Evolutionary conservation across 768 basidiomycete genomes (phyloP), one percentile per base, ranked within the genome.

Genomic region (Auricularia sp.): DNA sequence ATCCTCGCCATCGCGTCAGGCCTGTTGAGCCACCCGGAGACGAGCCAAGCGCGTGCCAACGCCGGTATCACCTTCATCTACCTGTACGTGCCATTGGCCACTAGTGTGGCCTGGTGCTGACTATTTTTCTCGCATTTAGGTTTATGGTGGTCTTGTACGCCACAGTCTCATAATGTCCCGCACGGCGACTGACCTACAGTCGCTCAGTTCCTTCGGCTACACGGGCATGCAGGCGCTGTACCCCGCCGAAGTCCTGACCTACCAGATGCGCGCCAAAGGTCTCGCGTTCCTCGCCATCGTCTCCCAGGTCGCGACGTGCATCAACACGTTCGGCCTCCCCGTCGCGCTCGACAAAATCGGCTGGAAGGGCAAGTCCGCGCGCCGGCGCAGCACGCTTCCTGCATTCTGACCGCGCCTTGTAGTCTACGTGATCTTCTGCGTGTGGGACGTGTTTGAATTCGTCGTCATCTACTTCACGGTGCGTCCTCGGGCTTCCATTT

Each of bases 171-270:
- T 0, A 29, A 29, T 3, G 2, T 29, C 29, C 29, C 29, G 29
- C 29, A 3, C 29, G 2, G 29, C 29, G 2, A 29, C 2, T 29
- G 39, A 42, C 13, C 13, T 7, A 4, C 2, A 3, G 54, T 21
- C 33, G 29, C 11, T 59, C 56, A n/a, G 14, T 18, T 51, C 81
- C 3, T 81, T 82, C 68, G 83, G 83, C 56, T 83, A 79, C 79
- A 85, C 83, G 2, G 79, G 82, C 1, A 81, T 85, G 81, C 83
- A 85, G 76, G 81, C 79, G 1, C 72, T 83, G 10, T 84, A 83
- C 68, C 81, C 82, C 5, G 78, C 82, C 5, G 83, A 84, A 70
- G 80, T 83, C 8, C 73, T 85, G 6, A 73, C 75, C 16, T 83
- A 79, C 68, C 76, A 83, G 69, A 79, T 77, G 18, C 74, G 83